Conservation (phyloP, 2,329 filamentous ascomycete genomes). For the Neoarthrinium moseri region DNA sequence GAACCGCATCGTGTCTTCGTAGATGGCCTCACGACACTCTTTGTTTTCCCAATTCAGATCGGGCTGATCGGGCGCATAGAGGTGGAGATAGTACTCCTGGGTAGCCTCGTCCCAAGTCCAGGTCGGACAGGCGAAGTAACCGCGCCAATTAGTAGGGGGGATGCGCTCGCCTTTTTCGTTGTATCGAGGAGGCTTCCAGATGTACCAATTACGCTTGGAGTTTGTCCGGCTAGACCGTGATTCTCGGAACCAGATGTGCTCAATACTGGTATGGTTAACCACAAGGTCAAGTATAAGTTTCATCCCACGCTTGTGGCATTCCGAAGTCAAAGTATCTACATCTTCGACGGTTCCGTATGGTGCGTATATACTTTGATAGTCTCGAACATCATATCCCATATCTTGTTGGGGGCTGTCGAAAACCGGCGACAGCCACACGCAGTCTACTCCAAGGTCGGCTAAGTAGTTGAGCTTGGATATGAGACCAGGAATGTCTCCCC, state of each 20-base stretch:
- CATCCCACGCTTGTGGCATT: conserved; percentile 59
- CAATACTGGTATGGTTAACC: conserved; percentile 64
- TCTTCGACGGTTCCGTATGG: conserved; percentile 67
- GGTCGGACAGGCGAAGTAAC: conserved; percentile 45
- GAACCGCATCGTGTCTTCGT: conserved; percentile 65
- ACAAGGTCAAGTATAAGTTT: conserved; percentile 72
- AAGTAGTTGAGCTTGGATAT: conserved; percentile 65
- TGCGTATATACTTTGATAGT: conserved; percentile 66
- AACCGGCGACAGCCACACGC: conserved; percentile 58
- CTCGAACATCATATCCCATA: conserved; percentile 72
- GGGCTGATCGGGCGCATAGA: conserved; percentile 70
- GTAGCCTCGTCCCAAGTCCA: conserved; percentile 53
- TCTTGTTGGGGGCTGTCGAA: conserved; percentile 61
- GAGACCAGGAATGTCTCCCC: conserved; percentile 65
- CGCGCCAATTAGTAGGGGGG: conserved; percentile 58
- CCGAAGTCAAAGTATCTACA: conserved; percentile 61
- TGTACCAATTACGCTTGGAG: conserved; percentile 61
- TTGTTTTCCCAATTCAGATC: conserved; percentile 77
- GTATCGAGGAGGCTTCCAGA: conserved; percentile 60
- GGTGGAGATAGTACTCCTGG: conserved; percentile 53
- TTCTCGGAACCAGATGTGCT: conserved; percentile 59
- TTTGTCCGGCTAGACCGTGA: conserved; percentile 48
- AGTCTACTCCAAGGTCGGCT: conserved; percentile 57
- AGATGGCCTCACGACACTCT: conserved; percentile 64
- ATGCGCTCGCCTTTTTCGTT: conserved; percentile 50